These are phyloP conservation scores for Russula compacta DNA, from an alignment of 768 basidiomycete genomes.

Conservation along the genomic window DNA sequence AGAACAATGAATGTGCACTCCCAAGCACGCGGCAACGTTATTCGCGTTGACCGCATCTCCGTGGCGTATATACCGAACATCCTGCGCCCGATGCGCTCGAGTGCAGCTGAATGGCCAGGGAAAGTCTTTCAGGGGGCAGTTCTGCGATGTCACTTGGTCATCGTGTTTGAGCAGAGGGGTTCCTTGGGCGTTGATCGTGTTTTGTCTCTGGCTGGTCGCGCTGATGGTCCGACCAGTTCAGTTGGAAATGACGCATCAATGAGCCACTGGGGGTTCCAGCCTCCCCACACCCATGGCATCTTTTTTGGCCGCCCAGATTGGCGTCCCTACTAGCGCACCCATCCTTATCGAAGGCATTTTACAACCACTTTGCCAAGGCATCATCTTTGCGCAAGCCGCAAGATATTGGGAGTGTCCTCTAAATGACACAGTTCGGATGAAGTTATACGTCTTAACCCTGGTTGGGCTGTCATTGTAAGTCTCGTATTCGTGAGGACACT, in stretches of 20 bases:
- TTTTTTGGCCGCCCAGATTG: not conserved
- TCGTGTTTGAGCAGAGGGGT: no score
- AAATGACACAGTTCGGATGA: conserved; percentile 38
- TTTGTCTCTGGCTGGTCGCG: not conserved
- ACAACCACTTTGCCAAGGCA: conserved; percentile 38
- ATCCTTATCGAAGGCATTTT: conserved; percentile 39
- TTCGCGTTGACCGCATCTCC: not conserved
- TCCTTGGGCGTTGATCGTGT: not conserved
- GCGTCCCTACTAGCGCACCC: conserved; percentile 25
- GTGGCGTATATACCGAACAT: not conserved
- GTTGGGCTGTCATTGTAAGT: conserved; percentile 37
- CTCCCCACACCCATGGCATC: not conserved
- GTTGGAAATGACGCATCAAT: not conserved
- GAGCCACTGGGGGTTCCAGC: not conserved
- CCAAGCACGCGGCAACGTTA: not conserved
- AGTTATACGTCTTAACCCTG: conserved; percentile 33
- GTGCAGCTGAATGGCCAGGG: not conserved
- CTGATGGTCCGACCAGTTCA: not conserved
- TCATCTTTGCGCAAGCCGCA: conserved; percentile 25
- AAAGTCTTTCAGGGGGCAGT: not conserved
- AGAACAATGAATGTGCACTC: not conserved
- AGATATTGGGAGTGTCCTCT: conserved; percentile 32
- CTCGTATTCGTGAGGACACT: not conserved
- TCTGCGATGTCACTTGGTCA: no score
- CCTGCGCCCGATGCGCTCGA: not conserved